phyloP scores from a whole-genome alignment of 768 basidiomycete genomes.

The Daedaleopsis sinensis region DNA sequence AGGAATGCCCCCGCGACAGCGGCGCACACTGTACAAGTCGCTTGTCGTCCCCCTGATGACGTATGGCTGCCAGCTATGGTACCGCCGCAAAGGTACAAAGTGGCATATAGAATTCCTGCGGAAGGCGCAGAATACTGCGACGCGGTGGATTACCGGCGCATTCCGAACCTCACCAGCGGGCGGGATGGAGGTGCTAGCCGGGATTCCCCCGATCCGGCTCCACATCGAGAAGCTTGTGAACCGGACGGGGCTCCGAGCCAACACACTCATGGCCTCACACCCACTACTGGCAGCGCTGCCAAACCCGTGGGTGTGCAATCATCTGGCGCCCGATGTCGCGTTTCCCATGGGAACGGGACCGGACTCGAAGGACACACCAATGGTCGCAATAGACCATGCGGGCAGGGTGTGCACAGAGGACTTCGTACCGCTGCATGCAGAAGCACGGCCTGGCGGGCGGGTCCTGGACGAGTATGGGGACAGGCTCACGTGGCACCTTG shows the following conservation, averaged over 20 bases:
- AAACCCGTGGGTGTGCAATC: conserved; percentile 5
- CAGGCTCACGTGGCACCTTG: conserved; percentile 1
- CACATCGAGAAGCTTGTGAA: conserved; percentile 19
- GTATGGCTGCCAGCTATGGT: conserved; percentile 26
- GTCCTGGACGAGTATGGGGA: not conserved
- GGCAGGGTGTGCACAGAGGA: not conserved
- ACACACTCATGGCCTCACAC: conserved; percentile 7
- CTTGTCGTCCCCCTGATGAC: conserved; percentile 21
- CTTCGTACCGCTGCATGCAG: no score
- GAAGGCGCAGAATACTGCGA: conserved; percentile 16
- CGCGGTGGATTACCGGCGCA: conserved; percentile 23
- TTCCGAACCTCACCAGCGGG: conserved; percentile 23
- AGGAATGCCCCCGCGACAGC: conserved; percentile 17
- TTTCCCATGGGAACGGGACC: no score
- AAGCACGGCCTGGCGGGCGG: no score
- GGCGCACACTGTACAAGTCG: conserved; percentile 20
- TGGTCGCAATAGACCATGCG: not conserved
- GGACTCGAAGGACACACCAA: not conserved
- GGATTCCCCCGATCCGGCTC: conserved; percentile 19
- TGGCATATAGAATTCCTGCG: conserved; percentile 8
- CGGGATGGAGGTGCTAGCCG: conserved; percentile 21
- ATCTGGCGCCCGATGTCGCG: no score
- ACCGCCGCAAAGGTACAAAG: conserved; percentile 11
- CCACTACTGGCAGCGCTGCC: conserved; percentile 1
- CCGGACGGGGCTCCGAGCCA: not conserved